Percentiles rank a stretch among this genome's conserved stretches.
phyloP scores from a whole-genome alignment of 768 basidiomycete genomes.

The Suillus bovinus region DNA sequence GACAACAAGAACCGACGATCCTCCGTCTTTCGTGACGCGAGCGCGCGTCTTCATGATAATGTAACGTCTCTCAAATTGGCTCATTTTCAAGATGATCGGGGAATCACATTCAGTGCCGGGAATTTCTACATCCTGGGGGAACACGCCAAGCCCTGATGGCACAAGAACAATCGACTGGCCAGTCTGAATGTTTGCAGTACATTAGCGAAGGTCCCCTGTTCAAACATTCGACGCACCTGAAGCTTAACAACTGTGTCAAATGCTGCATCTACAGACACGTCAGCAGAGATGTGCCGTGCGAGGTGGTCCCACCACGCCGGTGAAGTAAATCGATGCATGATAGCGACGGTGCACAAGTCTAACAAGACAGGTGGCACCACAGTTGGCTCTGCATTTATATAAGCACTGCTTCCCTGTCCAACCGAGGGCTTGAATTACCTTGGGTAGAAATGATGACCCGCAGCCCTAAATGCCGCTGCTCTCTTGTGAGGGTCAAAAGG shows the following conservation, averaged over 20 bases:
- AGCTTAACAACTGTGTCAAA: conserved; percentile 60
- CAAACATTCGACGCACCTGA: conserved; percentile 39
- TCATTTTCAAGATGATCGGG: neutral
- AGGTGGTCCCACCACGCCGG: conserved; percentile 66
- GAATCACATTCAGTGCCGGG: conserved; percentile 15
- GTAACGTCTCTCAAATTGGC: conserved; percentile 50
- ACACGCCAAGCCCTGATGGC: conserved; percentile 49
- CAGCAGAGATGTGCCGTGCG: conserved; percentile 56
- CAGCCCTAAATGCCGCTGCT: conserved; percentile 65
- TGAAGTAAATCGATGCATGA: conserved; percentile 66
- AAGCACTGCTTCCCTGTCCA: neutral
- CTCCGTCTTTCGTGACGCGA: conserved; percentile 56
- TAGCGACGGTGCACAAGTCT: conserved; percentile 55
- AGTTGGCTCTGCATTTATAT: conserved; percentile 49
- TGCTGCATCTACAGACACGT: conserved; percentile 49
- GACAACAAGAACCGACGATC: conserved; percentile 46
- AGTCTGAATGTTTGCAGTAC: conserved; percentile 39
- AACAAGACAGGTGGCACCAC: conserved; percentile 59
- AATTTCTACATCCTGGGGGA: conserved; percentile 13
- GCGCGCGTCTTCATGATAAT: conserved; percentile 52
- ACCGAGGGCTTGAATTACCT: conserved; percentile 35
- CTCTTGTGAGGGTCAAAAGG: conserved; percentile 52
- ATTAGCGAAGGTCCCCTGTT: neutral
- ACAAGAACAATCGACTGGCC: conserved; percentile 66
- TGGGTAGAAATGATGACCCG: conserved; percentile 67